phyloP scores from a whole-genome alignment of 768 basidiomycete species.

The Leucosporidium creatinivorum region DNA sequence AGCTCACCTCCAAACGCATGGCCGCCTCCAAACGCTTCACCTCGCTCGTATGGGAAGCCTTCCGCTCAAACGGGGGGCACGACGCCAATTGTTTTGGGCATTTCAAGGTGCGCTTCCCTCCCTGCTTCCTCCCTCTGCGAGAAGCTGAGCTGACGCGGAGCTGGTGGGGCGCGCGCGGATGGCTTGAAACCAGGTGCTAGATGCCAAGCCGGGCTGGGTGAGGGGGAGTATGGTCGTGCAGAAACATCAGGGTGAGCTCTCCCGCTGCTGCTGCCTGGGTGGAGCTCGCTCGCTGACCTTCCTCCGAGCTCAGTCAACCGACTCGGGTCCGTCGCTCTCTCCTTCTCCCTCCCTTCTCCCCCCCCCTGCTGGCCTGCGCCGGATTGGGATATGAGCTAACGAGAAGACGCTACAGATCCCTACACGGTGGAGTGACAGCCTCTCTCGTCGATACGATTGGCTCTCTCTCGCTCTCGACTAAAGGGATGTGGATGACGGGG shows the following conservation, averaged over 20 bases:
- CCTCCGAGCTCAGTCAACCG: constrained; percentile 15
- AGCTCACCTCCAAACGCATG: not conserved
- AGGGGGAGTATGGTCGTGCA: constrained; percentile 16
- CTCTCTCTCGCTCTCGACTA: constrained; percentile 25
- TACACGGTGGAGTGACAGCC: constrained; percentile 35
- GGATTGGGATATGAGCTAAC: no score
- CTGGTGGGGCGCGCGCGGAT: no score
- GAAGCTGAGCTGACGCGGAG: no score
- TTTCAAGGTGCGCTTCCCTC: not conserved
- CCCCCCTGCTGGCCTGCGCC: not conserved
- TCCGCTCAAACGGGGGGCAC: constrained; percentile 19
- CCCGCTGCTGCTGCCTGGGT: no score
- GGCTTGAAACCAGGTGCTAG: not conserved
- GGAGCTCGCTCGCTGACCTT: no score
- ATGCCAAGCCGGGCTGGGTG: constrained; percentile 3
- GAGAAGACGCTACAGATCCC: not conserved
- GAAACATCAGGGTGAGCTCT: constrained; percentile 13
- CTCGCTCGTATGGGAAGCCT: constrained; percentile 14
- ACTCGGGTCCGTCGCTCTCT: not conserved
- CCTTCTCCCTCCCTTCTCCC: not conserved
- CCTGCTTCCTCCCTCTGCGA: not conserved
- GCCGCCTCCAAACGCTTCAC: constrained; percentile 19
- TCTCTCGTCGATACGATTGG: constrained; percentile 35
- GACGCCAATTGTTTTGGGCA: constrained; percentile 26
- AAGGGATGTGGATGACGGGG: constrained; percentile 32